A percentile compares a stretch with the other conserved stretches of the same genome.
Evolutionary conservation across 2,329 filamentous ascomycete genomes (phyloP).

Genomic region (Emmonsia crescens): DNA sequence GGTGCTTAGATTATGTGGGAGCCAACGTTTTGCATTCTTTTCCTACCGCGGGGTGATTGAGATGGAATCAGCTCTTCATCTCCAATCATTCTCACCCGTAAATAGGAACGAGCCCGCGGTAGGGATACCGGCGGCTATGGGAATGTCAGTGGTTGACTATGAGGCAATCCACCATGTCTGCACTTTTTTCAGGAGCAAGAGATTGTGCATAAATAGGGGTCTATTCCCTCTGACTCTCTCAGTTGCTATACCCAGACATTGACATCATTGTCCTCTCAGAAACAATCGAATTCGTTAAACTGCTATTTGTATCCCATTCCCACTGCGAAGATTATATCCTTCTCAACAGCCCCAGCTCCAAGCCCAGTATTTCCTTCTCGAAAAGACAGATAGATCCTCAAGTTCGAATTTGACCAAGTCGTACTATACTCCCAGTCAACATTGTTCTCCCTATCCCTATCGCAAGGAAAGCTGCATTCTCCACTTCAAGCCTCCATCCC

Average conservation of each 20-base stretch:
- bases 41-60: no score
- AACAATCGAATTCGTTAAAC: neutral
- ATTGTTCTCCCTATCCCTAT: neutral
- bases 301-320: neutral
- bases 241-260: neutral
- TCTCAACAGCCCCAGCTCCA: neutral
- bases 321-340: neutral
- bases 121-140: neutral
- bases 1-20: no score
- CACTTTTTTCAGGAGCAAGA: neutral
- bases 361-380: neutral
- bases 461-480: neutral
- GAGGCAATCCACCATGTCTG: neutral
- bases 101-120: neutral
- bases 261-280: neutral
- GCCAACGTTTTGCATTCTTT: no score
- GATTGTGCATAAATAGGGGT: neutral
- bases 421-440: neutral
- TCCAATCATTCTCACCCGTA: neutral
- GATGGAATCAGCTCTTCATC: no score
- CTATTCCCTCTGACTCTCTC: neutral
- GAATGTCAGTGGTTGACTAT: neutral
- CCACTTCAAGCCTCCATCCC: neutral
- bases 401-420: neutral
- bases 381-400: neutral